Conservation (phyloP, 2,329 filamentous ascomycete species). For the Sporothrix inflata region DNA sequence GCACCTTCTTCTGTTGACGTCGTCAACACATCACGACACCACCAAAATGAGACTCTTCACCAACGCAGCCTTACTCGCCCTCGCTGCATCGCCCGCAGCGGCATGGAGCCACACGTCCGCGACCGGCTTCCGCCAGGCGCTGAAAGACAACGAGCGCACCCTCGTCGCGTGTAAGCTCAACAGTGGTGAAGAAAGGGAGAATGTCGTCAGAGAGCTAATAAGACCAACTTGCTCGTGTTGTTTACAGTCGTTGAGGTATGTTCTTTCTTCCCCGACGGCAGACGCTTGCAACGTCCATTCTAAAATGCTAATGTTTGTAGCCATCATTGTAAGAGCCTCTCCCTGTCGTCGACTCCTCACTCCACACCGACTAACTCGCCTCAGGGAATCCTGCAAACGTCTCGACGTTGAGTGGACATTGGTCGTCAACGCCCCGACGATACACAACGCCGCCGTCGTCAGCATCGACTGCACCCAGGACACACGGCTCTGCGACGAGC, state of each 20-base stretch:
- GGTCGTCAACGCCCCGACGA: conserved; percentile 34
- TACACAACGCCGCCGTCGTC: conserved; percentile 34
- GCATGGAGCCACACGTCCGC: conserved; percentile 36
- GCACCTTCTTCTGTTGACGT: not conserved
- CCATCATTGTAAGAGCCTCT: conserved; percentile 27
- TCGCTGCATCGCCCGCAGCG: conserved; percentile 1
- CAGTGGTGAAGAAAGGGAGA: not conserved
- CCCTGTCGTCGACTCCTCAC: not conserved
- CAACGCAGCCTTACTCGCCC: not conserved
- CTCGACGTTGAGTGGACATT: conserved; percentile 45
- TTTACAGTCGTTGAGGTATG: conserved; percentile 32
- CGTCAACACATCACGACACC: not conserved
- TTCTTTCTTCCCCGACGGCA: not conserved
- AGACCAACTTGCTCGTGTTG: not conserved
- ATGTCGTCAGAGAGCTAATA: not conserved
- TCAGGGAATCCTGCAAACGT: conserved; percentile 40
- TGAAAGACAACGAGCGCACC: conserved; percentile 34
- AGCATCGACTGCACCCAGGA: conserved; percentile 48
- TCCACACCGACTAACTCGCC: not conserved
- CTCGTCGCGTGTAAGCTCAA: conserved; percentile 42
- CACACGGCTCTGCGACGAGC: conserved; percentile 46
- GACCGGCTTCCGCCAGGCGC: conserved; percentile 23
- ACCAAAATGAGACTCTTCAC: conserved; percentile 8
- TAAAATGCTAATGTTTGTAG: conserved; percentile 10
- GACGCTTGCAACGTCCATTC: not conserved